These are phyloP conservation scores for Salix purpurea DNA, from an alignment of 345 rosid genomes.

Conservation along the genomic window DNA sequence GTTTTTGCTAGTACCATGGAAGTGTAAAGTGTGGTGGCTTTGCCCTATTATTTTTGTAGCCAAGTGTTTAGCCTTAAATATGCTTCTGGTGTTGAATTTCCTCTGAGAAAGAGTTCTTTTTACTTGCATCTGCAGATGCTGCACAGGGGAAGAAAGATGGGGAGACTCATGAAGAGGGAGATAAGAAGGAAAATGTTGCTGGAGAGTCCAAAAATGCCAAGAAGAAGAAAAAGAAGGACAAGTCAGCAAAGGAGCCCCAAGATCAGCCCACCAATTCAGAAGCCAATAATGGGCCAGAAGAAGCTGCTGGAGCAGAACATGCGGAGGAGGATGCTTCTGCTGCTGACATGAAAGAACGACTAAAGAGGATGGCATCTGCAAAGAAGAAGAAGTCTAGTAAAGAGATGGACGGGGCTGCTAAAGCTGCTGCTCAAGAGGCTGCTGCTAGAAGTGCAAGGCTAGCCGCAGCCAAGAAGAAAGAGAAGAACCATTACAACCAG, in stretches of 20 bases:
- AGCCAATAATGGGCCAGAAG: constrained; percentile 27
- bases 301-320: constrained; percentile 28
- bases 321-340: constrained; percentile 38
- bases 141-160: constrained; percentile 41
- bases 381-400: constrained; percentile 65
- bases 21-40: background rate
- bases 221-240: constrained; percentile 44
- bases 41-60: background rate
- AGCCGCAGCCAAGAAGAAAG: constrained; percentile 76
- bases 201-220: constrained; percentile 54
- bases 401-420: constrained; percentile 60
- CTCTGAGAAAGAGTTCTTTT: background rate
- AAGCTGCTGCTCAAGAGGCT: constrained; percentile 65
- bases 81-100: background rate
- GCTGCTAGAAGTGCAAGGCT: constrained; percentile 69
- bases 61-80: background rate
- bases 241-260: constrained; percentile 39
- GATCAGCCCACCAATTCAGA: constrained; percentile 30
- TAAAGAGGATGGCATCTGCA: constrained; percentile 47
- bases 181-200: constrained; percentile 42
- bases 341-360: constrained; percentile 50
- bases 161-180: constrained; percentile 37
- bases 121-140: constrained; percentile 24
- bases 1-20: background rate
- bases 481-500: constrained; percentile 73